Evolutionary conservation across 176 grass and related monocot genomes (phyloP).

Genomic region (Juncus effusus): DNA sequence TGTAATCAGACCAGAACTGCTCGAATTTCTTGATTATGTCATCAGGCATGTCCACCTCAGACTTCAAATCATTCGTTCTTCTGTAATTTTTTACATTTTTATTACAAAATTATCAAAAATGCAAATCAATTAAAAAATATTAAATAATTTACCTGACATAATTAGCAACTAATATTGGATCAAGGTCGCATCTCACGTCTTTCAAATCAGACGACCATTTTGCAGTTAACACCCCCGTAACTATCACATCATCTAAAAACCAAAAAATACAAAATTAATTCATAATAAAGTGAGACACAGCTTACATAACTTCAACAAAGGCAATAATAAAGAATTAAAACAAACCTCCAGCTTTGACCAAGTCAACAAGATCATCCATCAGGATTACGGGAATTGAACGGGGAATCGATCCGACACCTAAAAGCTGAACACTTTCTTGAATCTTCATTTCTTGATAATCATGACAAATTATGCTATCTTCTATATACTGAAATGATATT

Average conservation of each 20-base stretch:
- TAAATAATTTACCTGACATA: slow-evolving; percentile 61
- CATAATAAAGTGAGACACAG: slow-evolving; percentile 4
- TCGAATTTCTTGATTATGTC: slow-evolving; percentile 55
- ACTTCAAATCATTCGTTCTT: slow-evolving; percentile 78
- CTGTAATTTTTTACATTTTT: slow-evolving; percentile 28
- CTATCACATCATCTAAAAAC: slow-evolving; percentile 78
- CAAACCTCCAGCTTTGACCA: slow-evolving; percentile 83
- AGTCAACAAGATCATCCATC: slow-evolving; percentile 86
- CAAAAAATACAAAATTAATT: slow-evolving; percentile 22
- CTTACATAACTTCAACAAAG: neutral
- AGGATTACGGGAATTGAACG: slow-evolving; percentile 80
- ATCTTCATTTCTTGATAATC: slow-evolving; percentile 99
- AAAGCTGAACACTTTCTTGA: slow-evolving; percentile 83
- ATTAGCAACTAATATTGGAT: slow-evolving; percentile 80
- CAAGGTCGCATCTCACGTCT: slow-evolving; percentile 84
- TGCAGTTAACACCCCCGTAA: slow-evolving; percentile 76
- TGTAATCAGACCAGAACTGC: slow-evolving; percentile 50
- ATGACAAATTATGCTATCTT: slow-evolving; percentile 62
- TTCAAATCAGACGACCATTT: slow-evolving; percentile 96
- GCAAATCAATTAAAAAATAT: neutral
- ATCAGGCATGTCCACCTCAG: slow-evolving; percentile 62
- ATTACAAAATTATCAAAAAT: neutral
- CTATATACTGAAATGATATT: slow-evolving; percentile 48
- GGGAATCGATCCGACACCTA: slow-evolving; percentile 86
- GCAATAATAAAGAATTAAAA: slow-evolving; percentile 3